A percentile compares a stretch with the other conserved stretches of the same genome.
phyloP scores from a whole-genome alignment of 208 protist genomes.

The Leishmania tarentolae region DNA sequence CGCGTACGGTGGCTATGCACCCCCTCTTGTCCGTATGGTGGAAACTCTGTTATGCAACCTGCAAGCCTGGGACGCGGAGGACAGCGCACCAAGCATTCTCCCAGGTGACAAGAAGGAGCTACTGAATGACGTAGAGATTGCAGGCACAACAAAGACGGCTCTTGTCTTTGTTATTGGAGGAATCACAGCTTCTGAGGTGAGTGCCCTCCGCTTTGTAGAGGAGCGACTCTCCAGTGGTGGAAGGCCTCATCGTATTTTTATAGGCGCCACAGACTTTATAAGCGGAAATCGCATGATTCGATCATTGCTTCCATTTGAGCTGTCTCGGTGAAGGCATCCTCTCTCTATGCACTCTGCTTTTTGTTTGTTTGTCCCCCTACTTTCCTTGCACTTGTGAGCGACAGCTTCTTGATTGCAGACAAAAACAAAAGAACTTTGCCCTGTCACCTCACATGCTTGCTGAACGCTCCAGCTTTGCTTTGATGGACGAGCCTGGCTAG shows the following conservation, averaged over 20 bases:
- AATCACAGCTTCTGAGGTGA: slow-evolving; percentile 93
- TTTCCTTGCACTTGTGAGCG: background rate
- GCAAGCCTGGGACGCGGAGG: slow-evolving; percentile 41
- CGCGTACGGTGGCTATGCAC: slow-evolving; percentile 76
- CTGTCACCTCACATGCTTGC: background rate
- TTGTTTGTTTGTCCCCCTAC: slow-evolving; percentile 6
- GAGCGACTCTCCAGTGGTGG: slow-evolving; percentile 42
- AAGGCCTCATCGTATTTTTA: slow-evolving; percentile 49
- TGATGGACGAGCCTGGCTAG: background rate
- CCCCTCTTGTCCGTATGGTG: slow-evolving; percentile 61
- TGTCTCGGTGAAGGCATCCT: background rate
- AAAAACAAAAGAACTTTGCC: background rate
- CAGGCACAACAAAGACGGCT: slow-evolving; percentile 34
- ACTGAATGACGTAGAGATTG: slow-evolving; percentile 39
- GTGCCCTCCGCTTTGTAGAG: slow-evolving; percentile 87
- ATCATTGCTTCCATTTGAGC: slow-evolving; percentile 58
- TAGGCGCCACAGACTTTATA: slow-evolving; percentile 63
- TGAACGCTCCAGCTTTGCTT: background rate
- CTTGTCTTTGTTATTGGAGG: slow-evolving; percentile 95
- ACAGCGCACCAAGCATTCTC: slow-evolving; percentile 44
- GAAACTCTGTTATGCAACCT: slow-evolving; percentile 53
- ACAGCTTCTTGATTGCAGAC: background rate
- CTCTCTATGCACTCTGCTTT: background rate
- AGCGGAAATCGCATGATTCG: slow-evolving; percentile 62
- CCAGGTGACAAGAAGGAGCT: slow-evolving; percentile 61